Conservation (phyloP, 2,329 filamentous ascomycete species). For the Neofusicoccum kwambonambiense region DNA sequence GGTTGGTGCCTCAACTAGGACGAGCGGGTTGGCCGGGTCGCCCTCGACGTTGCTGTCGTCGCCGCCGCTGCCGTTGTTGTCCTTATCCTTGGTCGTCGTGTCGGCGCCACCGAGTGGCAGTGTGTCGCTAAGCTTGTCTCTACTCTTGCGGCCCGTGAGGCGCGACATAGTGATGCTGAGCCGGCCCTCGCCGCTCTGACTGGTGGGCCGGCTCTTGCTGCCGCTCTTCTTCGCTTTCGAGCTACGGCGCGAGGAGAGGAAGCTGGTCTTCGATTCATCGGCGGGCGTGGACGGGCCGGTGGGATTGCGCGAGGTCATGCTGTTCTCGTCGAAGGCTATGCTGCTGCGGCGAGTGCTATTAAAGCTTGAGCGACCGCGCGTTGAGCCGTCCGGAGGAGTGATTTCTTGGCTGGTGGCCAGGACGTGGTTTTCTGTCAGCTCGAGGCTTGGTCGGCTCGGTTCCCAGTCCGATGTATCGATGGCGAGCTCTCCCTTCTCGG, state of each 20-base stretch:
- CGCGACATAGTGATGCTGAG: constrained; percentile 43
- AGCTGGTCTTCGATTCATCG: constrained; percentile 40
- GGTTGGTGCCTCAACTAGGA: constrained; percentile 14
- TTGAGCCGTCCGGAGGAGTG: constrained; percentile 14
- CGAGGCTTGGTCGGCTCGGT: constrained; percentile 23
- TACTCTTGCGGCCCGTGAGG: constrained; percentile 42
- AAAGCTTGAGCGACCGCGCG: constrained; percentile 34
- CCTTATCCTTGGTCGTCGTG: constrained; percentile 21
- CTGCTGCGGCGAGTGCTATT: constrained; percentile 42
- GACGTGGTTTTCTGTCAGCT: constrained; percentile 8
- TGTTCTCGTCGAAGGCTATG: constrained; percentile 40
- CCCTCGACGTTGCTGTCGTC: neutral
- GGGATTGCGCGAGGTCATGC: constrained; percentile 30
- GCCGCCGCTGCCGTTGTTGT: neutral
- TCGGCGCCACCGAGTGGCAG: constrained; percentile 25
- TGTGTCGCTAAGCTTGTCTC: constrained; percentile 37
- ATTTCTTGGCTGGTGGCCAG: constrained; percentile 1
- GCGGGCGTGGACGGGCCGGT: constrained; percentile 42
- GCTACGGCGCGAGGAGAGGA: constrained; percentile 32
- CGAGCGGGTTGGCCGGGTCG: constrained; percentile 9
- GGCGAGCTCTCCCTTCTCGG: constrained; percentile 16
- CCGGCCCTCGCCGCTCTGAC: constrained; percentile 40
- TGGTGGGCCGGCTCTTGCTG: constrained; percentile 43
- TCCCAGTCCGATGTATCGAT: constrained; percentile 16
- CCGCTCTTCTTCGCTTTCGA: constrained; percentile 30